Evolutionary conservation across 2,329 filamentous ascomycete genomes (phyloP).

Genomic region (Colletotrichum eleusines): DNA sequence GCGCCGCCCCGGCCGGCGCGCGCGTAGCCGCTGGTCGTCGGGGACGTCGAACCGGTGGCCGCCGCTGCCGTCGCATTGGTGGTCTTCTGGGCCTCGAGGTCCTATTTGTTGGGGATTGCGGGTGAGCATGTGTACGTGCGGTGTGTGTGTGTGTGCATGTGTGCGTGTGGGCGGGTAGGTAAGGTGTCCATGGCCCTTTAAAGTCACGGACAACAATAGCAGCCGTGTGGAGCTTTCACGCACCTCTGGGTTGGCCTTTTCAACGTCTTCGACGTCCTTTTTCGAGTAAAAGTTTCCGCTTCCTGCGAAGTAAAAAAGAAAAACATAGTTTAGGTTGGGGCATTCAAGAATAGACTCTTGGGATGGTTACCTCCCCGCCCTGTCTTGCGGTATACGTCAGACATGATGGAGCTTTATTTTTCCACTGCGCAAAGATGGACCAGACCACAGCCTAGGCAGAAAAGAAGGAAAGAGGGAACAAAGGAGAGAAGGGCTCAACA

Average conservation of each 20-base stretch:
- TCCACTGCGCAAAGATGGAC: not conserved
- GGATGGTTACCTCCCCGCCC: conserved; percentile 69
- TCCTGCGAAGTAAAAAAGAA: not conserved
- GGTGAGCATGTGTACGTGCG: too few relatives aligned
- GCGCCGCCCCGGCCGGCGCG: conserved; percentile 70
- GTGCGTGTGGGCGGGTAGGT: too few relatives aligned
- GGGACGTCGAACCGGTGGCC: conserved; percentile 45
- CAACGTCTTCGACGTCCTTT: conserved; percentile 62
- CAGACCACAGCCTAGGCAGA: not conserved
- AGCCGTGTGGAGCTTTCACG: not conserved
- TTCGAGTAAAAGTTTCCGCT: conserved; percentile 69
- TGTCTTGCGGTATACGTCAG: conserved; percentile 62
- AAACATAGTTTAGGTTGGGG: not conserved
- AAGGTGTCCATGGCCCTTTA: too few relatives aligned
- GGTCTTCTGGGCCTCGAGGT: conserved; percentile 51
- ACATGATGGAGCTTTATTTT: conserved; percentile 26
- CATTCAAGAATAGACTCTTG: not conserved
- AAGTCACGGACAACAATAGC: not conserved
- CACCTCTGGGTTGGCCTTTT: conserved; percentile 46
- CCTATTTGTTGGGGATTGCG: conserved; percentile 42
- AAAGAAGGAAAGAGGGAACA: too few relatives aligned
- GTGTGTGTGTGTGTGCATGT: too few relatives aligned
- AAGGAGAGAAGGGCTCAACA: not conserved
- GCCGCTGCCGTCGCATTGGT: conserved; percentile 32
- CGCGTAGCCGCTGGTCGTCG: conserved; percentile 48